Percentiles rank a stretch among this genome's conserved stretches.
Conservation (phyloP, 805 yeast genomes). For the Candida ortonii region DNA sequence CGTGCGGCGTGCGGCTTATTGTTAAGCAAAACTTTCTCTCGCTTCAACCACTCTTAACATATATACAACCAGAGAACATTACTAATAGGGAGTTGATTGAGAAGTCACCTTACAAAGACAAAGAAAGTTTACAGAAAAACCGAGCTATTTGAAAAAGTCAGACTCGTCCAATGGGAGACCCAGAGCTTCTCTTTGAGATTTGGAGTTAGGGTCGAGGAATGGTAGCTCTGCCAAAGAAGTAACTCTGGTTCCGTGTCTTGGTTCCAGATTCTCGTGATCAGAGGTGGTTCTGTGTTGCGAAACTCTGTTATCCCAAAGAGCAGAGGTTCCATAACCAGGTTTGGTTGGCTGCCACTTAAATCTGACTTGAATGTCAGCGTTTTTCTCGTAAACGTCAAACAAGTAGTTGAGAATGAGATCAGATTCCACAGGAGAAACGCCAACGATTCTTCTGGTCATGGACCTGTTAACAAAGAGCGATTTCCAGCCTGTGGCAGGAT, state of each 20-base stretch:
- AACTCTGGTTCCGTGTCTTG: constrained; percentile 54
- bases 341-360: constrained; percentile 43
- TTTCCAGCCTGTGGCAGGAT: constrained; percentile 67
- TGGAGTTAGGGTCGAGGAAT: constrained; percentile 44
- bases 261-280: constrained; percentile 38
- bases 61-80: too few relatives aligned
- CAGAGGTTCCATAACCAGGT: constrained; percentile 41
- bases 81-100: too few relatives aligned
- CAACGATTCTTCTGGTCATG: constrained; percentile 49
- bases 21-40: too few relatives aligned
- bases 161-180: constrained; percentile 27
- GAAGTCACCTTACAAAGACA: too few relatives aligned
- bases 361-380: constrained; percentile 55
- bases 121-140: too few relatives aligned
- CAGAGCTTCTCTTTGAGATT: constrained; percentile 51
- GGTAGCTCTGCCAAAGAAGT: constrained; percentile 54
- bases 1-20: too few relatives aligned
- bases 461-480: constrained; percentile 50
- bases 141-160: constrained; percentile 4
- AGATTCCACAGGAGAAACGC: constrained; percentile 49
- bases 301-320: constrained; percentile 47
- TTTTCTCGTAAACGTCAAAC: constrained; percentile 43
- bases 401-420: constrained; percentile 42
- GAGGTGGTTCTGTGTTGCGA: constrained; percentile 42
- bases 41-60: too few relatives aligned